phyloP scores from a whole-genome alignment of 352 stramenopile genomes.

The Phytophthora melonis region DNA sequence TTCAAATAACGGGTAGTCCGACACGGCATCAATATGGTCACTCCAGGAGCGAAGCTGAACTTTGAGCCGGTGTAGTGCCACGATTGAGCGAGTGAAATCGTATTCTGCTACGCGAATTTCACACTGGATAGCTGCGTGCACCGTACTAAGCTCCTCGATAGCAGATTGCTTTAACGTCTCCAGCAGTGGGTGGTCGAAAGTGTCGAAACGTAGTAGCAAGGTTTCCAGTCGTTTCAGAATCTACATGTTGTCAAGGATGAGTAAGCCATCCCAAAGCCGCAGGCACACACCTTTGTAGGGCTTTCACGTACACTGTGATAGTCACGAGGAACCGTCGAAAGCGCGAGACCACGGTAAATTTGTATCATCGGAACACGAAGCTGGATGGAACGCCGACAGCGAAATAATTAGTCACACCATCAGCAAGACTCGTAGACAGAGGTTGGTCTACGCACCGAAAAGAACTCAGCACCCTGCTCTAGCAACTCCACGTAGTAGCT shows the following conservation, averaged over 20 bases:
- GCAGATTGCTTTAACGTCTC: constrained; percentile 74
- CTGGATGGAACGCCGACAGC: constrained; percentile 28
- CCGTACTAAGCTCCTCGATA: constrained; percentile 76
- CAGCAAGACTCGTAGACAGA: background rate
- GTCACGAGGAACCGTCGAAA: constrained; percentile 57
- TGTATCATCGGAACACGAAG: constrained; percentile 78
- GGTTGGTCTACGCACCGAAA: constrained; percentile 55
- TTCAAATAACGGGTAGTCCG: constrained; percentile 82
- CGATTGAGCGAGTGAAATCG: constrained; percentile 81
- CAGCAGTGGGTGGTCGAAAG: constrained; percentile 78
- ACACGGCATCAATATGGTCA: constrained; percentile 83
- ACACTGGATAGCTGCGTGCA: constrained; percentile 72
- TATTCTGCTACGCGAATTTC: constrained; percentile 78
- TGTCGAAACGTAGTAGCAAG: constrained; percentile 61
- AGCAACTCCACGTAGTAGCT: constrained; percentile 81
- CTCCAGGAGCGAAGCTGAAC: constrained; percentile 70
- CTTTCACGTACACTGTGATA: constrained; percentile 54
- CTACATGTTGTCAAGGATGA: constrained; percentile 9
- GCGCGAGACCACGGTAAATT: constrained; percentile 71
- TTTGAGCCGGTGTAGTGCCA: constrained; percentile 79
- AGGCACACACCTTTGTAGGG: background rate
- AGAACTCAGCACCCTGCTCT: constrained; percentile 79
- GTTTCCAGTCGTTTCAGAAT: constrained; percentile 62
- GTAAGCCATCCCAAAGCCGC: background rate
- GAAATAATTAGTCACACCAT: background rate